Evolutionary conservation across 2,329 filamentous ascomycete species (phyloP).

Genomic region (Meredithiella fracta): DNA sequence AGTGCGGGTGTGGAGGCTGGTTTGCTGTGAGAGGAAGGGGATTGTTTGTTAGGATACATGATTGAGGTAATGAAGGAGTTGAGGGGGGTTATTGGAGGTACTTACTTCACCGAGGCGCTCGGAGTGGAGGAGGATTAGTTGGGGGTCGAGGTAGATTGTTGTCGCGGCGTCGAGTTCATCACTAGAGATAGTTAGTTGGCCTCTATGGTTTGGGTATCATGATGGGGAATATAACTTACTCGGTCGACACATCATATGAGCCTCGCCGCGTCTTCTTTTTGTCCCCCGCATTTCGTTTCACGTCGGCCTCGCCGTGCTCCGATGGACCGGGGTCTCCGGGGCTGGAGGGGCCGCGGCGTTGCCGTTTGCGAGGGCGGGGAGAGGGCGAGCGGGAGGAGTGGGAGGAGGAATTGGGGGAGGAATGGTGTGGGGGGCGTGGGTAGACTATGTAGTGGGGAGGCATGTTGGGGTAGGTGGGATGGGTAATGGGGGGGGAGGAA

Average conservation of each 20-base stretch:
- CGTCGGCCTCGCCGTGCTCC: too few species aligned
- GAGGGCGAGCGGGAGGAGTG: background rate
- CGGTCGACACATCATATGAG: too few species aligned
- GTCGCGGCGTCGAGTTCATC: background rate
- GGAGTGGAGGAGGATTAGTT: constrained; percentile 43
- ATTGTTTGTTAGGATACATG: too few species aligned
- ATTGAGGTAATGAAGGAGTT: background rate
- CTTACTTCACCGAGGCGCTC: constrained; percentile 37
- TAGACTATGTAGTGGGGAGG: background rate
- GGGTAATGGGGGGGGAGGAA: background rate
- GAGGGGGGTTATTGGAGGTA: background rate
- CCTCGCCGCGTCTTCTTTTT: too few species aligned
- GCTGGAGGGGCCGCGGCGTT: too few species aligned
- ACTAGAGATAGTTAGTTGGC: too few species aligned
- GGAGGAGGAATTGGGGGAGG: background rate
- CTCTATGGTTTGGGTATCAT: too few species aligned
- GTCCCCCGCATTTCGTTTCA: too few species aligned
- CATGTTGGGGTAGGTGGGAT: background rate
- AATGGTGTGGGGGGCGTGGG: background rate
- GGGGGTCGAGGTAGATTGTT: constrained; percentile 37
- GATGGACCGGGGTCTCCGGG: too few species aligned
- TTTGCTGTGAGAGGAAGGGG: background rate
- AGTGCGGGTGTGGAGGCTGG: background rate
- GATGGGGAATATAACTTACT: too few species aligned
- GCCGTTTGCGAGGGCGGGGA: too few species aligned